These are phyloP conservation scores for Beauveria australis DNA, from an alignment of 2,329 filamentous ascomycete genomes.

Conservation along the genomic window DNA sequence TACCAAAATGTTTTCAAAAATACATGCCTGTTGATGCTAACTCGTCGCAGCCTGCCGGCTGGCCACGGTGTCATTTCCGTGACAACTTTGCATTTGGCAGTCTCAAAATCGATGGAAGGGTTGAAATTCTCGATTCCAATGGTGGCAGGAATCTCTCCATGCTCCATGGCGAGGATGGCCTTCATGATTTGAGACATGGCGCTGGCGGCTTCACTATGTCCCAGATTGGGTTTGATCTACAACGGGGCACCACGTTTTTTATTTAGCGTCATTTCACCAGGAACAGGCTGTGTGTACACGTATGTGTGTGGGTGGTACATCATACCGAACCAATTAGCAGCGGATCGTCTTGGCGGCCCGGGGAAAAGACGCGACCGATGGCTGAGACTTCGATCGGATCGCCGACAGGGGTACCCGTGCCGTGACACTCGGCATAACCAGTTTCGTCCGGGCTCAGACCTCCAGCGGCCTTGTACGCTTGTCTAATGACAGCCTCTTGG, in stretches of 20 bases:
- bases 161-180: slow-evolving; percentile 16
- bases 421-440: slow-evolving; percentile 30
- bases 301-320: neutral
- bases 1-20: too few species aligned
- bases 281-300: neutral
- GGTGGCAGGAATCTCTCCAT: neutral
- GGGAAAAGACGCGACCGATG: slow-evolving; percentile 14
- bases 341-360: neutral
- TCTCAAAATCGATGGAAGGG: slow-evolving; percentile 16
- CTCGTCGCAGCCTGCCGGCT: neutral
- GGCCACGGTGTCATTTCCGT: slow-evolving; percentile 15
- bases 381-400: slow-evolving; percentile 20
- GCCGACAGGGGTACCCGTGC: slow-evolving; percentile 28
- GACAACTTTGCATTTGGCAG: slow-evolving; percentile 17
- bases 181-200: slow-evolving; percentile 21
- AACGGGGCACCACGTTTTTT: slow-evolving; percentile 2
- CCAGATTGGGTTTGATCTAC: slow-evolving; percentile 22
- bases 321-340: neutral
- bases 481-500: neutral
- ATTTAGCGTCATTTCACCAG: slow-evolving; percentile 8
- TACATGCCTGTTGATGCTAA: slow-evolving; percentile 1
- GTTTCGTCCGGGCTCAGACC: slow-evolving; percentile 19
- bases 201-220: slow-evolving; percentile 20
- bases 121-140: neutral
- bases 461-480: slow-evolving; percentile 11